Conservation (phyloP, 1,284 basidiomycete species). For the Prillingera fragicola region DNA sequence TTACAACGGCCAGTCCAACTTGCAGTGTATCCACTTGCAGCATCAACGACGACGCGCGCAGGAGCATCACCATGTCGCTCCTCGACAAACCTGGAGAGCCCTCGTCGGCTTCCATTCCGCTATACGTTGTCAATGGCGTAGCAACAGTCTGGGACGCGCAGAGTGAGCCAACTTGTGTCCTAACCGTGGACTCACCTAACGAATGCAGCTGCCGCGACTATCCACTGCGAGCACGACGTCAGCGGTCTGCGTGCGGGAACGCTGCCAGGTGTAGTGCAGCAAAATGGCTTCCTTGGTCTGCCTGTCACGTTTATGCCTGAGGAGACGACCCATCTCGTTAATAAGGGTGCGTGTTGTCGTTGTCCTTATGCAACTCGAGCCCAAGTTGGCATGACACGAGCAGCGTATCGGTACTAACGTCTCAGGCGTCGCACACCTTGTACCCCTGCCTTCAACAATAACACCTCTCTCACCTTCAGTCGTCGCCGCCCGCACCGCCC, state of each 20-base stretch:
- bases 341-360: conserved; percentile 67
- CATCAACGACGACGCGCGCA: too few relatives aligned
- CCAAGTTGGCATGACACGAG: too few relatives aligned
- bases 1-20: too few relatives aligned
- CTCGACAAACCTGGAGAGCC: conserved; percentile 8
- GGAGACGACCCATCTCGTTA: conserved; percentile 80
- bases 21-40: background rate
- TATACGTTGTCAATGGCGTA: conserved; percentile 44
- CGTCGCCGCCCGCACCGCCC: conserved; percentile 47
- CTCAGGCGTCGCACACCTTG: conserved; percentile 66
- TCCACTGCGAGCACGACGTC: conserved; percentile 73
- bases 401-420: background rate
- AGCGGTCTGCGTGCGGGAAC: conserved; percentile 85
- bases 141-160: conserved; percentile 49
- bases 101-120: conserved; percentile 24
- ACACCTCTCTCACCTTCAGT: conserved; percentile 54
- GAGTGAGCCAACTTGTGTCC: conserved; percentile 22
- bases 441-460: conserved; percentile 66
- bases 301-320: conserved; percentile 85
- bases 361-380: too few relatives aligned
- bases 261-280: conserved; percentile 87
- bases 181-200: background rate
- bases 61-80: conserved; percentile 2
- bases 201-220: conserved; percentile 60
- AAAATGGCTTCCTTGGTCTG: conserved; percentile 91